Evolutionary conservation across 257 asterid species (phyloP).

Genomic region (Nicotiana noctiflora): DNA sequence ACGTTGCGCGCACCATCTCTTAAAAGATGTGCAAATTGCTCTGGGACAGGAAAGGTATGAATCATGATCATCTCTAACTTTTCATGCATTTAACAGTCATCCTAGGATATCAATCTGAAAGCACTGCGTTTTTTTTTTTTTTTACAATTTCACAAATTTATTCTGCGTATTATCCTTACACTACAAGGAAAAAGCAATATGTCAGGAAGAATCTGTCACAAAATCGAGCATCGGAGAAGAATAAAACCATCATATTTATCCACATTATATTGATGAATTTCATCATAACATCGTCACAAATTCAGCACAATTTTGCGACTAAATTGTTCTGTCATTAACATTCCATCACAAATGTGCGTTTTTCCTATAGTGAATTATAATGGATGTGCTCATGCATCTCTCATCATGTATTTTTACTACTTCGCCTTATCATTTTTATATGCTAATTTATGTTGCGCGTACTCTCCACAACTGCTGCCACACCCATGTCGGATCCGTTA

Average conservation of each 20-base stretch:
- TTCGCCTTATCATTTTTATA: background rate
- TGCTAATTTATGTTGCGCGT: background rate
- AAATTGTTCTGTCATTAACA: background rate
- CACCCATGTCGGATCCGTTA: too few species aligned
- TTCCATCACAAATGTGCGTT: background rate
- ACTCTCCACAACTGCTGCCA: too few species aligned
- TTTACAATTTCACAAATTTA: background rate
- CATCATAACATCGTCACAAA: background rate
- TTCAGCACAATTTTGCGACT: background rate
- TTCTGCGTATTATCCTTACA: background rate
- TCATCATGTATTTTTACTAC: background rate
- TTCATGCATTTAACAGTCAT: background rate
- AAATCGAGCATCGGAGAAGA: background rate
- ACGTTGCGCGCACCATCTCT: constrained; percentile 53
- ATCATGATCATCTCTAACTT: background rate
- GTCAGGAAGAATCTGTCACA: background rate
- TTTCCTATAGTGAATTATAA: background rate
- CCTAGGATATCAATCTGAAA: background rate
- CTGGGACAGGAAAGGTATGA: constrained; percentile 93
- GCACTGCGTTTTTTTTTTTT: background rate
- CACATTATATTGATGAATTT: background rate
- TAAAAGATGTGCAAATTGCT: constrained; percentile 72
- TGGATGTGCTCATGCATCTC: background rate
- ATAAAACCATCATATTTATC: background rate
- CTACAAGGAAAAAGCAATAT: background rate